Evolutionary conservation across 768 basidiomycete genomes (phyloP).

Genomic region (Psilocybe tampanensis): DNA sequence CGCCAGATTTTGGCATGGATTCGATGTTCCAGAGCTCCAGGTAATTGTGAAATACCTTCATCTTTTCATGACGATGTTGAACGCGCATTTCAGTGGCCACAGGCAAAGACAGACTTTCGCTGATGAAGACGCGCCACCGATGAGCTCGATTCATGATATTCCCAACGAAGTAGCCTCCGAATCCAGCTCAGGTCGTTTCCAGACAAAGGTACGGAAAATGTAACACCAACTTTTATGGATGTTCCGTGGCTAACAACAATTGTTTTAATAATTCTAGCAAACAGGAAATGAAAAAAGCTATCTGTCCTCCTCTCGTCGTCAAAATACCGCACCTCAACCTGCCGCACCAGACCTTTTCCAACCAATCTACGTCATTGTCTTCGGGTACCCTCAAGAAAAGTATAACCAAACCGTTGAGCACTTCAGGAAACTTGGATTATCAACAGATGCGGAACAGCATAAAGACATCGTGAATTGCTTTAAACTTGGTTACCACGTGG

Average conservation of each 20-base stretch:
- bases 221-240: too few species aligned
- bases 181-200: constrained; percentile 35
- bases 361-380: constrained; percentile 77
- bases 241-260: too few species aligned
- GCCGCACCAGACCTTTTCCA: constrained; percentile 30
- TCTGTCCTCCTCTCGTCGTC: constrained; percentile 34
- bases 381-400: constrained; percentile 86
- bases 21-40: constrained; percentile 82
- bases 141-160: too few species aligned
- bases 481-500: constrained; percentile 70
- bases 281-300: constrained; percentile 40
- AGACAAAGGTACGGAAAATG: too few species aligned
- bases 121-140: constrained; percentile 84
- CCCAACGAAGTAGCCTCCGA: constrained; percentile 53
- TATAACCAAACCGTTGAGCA: constrained; percentile 73
- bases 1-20: constrained; percentile 79
- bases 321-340: constrained; percentile 28
- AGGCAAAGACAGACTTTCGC: constrained; percentile 62
- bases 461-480: constrained; percentile 80
- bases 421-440: constrained; percentile 71
- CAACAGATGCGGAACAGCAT: constrained; percentile 69
- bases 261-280: constrained; percentile 27
- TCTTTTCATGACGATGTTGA: constrained; percentile 7
- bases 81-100: neutral
- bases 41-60: constrained; percentile 33